Conservation (phyloP, 169 alveolate genomes). For the Cryptosporidium tyzzeri region DNA sequence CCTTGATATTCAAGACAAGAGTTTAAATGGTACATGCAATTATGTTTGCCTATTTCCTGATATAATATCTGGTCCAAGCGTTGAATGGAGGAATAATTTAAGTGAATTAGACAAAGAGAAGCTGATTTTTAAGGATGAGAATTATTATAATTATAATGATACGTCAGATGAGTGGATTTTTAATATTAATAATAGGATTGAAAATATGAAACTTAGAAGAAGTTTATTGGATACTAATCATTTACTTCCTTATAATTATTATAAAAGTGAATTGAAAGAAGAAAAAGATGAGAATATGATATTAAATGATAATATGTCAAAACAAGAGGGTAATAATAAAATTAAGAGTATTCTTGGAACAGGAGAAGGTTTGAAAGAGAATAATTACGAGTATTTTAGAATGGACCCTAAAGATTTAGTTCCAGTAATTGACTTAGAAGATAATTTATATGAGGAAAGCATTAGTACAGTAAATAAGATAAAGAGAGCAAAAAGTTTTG, state of each 20-base stretch:
- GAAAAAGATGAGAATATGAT: not conserved
- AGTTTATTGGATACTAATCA: slow-evolving; percentile 49
- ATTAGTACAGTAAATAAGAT: not conserved
- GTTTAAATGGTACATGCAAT: slow-evolving; percentile 22
- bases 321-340: not conserved
- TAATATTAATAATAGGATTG: slow-evolving; percentile 48
- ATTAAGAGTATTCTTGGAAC: slow-evolving; percentile 43
- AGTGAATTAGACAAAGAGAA: not conserved
- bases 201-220: slow-evolving; percentile 47
- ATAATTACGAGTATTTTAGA: not conserved
- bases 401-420: slow-evolving; percentile 5
- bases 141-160: slow-evolving; percentile 7
- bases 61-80: slow-evolving; percentile 51
- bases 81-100: not conserved
- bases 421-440: slow-evolving; percentile 6
- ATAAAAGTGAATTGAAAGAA: not conserved
- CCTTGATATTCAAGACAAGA: not conserved
- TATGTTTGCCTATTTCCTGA: slow-evolving; percentile 55
- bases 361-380: not conserved
- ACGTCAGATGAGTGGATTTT: slow-evolving; percentile 56
- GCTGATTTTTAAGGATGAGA: not conserved
- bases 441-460: not conserved
- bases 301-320: not conserved
- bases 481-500: slow-evolving; percentile 46
- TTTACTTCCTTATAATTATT: not conserved